Base-by-base conservation (phyloP, 78 protist genomes). In the Cyanophora paradoxa region DNA sequence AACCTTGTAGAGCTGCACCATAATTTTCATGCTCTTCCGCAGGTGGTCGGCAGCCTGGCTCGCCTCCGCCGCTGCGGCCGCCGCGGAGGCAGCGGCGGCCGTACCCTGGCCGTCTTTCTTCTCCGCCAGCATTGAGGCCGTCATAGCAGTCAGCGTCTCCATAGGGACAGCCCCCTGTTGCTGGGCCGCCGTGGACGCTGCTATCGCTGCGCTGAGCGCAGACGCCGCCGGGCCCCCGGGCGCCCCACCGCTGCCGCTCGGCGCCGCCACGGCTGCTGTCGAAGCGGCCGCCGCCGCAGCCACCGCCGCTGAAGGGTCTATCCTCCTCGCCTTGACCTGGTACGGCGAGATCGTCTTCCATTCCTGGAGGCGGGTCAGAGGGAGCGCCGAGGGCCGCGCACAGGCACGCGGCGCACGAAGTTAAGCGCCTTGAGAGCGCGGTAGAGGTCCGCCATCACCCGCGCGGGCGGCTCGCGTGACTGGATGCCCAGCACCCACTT, bases 361-460 rank as follows among this genome's bases (percentile, higher is more conserved):
- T n/a, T n/a, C n/a, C n/a, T n/a, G n/a, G 52, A 3, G 52, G 52
- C 11, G 52, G 52, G 17, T 13, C 11, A 41, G 44, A 8, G 44
- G 19, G 44, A 4, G 44, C 44, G 44, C 44, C 19, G 8, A 4
- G 44, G 44, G 44, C 19, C 44, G 44, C 8, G 19, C 44, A 41
- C 44, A 8, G 52, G 52, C 52, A 20, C 20, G 2, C n/a, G 19
- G 52, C 52, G 52, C 52, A 44, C 52, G 36, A 40, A 64, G 6
- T 26, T 41, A 1, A 68, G 31, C 30, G 10, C 61, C 30, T 59
- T 44, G 16, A 68, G 74, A 16, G 74, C 28, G 37, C 74, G 57
- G 44, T 37, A 68, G n/a, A 68, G 20, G 44, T 68, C 74, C 22
- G 34, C 37, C 74, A 68, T 68, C 64, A 68, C 33, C 56, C 46